These are phyloP conservation scores for Chenopodium album DNA, from an alignment of 148 eudicot species.

Conservation along the genomic window DNA sequence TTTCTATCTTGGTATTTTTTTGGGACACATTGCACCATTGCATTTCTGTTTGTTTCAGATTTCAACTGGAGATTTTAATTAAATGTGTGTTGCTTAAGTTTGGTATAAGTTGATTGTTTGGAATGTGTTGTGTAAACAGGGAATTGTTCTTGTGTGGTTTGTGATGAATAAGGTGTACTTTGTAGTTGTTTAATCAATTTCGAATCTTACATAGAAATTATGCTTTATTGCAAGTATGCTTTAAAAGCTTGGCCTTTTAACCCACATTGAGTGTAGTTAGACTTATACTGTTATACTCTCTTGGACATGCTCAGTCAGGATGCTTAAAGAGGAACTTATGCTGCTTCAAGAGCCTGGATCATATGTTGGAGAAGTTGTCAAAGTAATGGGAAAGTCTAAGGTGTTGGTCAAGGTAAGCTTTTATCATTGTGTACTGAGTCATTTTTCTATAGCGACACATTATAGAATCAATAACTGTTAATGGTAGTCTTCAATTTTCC, in stretches of 20 bases:
- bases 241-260: background rate
- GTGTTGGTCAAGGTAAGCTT: constrained; percentile 42
- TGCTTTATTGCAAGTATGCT: background rate
- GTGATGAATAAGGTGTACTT: background rate
- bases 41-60: background rate
- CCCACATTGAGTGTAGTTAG: background rate
- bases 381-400: constrained; percentile 64
- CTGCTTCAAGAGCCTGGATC: constrained; percentile 64
- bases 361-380: constrained; percentile 66
- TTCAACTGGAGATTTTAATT: background rate
- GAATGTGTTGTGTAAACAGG: background rate
- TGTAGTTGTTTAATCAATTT: background rate
- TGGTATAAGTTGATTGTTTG: background rate
- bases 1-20: background rate
- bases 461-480: background rate
- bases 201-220: background rate
- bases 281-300: background rate
- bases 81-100: background rate
- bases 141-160: background rate
- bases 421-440: background rate
- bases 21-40: background rate
- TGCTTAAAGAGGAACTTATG: constrained; percentile 51
- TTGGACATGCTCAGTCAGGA: constrained; percentile 26
- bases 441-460: too few relatives aligned
- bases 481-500: background rate